A percentile compares a stretch with the other conserved stretches of the same genome.
phyloP scores from a whole-genome alignment of 805 yeast genomes.

The Starmera pachycereana region DNA sequence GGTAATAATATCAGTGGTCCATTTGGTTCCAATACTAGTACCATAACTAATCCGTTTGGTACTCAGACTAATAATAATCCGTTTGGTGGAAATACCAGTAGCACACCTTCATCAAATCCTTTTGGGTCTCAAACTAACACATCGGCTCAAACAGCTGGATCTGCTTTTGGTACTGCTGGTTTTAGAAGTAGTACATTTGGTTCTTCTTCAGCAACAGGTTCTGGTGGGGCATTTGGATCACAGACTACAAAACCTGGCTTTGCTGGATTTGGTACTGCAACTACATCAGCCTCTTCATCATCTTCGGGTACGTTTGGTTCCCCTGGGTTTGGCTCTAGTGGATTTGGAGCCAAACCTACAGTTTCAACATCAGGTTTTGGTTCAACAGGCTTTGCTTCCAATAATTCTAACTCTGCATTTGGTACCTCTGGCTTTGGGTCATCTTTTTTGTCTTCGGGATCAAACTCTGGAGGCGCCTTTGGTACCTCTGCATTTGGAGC shows the following conservation, averaged over 20 bases:
- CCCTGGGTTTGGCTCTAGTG: background rate
- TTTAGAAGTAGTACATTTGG: conserved; percentile 17
- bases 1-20: background rate
- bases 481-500: conserved; percentile 5
- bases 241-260: conserved; percentile 5
- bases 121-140: conserved; percentile 2
- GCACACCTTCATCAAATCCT: conserved; percentile 2
- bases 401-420: conserved; percentile 8
- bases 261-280: conserved; percentile 10
- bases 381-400: conserved; percentile 12
- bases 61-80: background rate
- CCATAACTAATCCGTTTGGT: conserved; percentile 6
- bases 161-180: conserved; percentile 5
- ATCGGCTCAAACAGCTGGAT: background rate
- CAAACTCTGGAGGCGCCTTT: conserved; percentile 2
- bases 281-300: conserved; percentile 5
- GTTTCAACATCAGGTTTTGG: conserved; percentile 7
- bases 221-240: conserved; percentile 3
- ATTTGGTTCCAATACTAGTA: background rate
- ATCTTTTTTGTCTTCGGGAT: conserved; percentile 5
- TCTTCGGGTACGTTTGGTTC: conserved; percentile 10
- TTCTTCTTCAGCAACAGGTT: background rate
- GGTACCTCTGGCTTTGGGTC: conserved; percentile 19
- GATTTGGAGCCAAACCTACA: conserved; percentile 4
- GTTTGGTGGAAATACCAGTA: too few relatives aligned